Conservation (phyloP, 2,329 filamentous ascomycete species). For the Fusarium staphyleae region DNA sequence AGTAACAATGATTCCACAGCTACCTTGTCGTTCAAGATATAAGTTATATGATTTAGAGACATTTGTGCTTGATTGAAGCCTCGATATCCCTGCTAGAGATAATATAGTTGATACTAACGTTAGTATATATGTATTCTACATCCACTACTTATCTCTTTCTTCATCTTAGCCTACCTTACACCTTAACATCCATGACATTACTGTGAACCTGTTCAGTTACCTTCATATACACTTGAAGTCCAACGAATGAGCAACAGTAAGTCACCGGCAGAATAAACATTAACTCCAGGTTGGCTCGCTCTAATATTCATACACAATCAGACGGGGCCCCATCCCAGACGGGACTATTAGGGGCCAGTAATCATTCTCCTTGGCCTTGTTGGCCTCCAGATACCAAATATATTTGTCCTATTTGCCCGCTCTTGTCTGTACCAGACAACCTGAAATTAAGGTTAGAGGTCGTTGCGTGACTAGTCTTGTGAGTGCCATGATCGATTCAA, state of each 20-base stretch:
- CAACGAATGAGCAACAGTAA: background rate
- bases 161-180: background rate
- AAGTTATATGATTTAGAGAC: no score
- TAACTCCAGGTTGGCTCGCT: conserved; percentile 17
- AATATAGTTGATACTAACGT: conserved; percentile 3
- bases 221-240: background rate
- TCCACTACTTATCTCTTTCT: no score
- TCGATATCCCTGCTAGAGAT: conserved; percentile 29
- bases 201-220: no score
- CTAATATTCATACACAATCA: conserved; percentile 7
- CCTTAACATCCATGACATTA: no score
- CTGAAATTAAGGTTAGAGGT: background rate
- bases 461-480: conserved; percentile 9
- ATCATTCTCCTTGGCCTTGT: background rate
- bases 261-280: background rate
- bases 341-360: background rate
- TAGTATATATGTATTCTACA: no score
- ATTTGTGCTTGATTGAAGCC: no score
- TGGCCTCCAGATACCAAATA: background rate
- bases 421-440: background rate
- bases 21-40: background rate
- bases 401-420: background rate
- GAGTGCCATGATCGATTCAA: conserved; percentile 43
- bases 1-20: conserved; percentile 14
- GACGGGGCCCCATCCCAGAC: conserved; percentile 7